These are phyloP conservation scores for Chloris gayana DNA, from an alignment of 176 grass and related monocot species.

Conservation along the genomic window DNA sequence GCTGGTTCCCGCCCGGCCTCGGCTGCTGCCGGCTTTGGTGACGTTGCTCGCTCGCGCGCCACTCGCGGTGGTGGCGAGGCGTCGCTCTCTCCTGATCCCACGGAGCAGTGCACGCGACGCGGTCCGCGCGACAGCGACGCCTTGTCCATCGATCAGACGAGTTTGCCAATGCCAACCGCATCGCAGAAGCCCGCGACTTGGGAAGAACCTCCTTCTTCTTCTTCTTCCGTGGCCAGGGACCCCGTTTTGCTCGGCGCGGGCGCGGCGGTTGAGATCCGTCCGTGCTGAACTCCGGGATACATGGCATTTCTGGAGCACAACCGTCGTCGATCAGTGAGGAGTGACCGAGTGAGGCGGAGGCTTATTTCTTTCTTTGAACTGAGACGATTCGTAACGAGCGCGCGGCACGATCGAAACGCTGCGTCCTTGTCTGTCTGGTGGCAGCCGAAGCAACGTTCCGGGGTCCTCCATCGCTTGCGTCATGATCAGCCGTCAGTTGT, in stretches of 20 bases:
- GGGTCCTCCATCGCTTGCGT: not conserved
- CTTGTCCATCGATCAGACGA: not conserved
- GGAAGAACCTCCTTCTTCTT: no score
- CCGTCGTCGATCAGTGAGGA: not conserved
- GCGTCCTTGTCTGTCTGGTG: not conserved
- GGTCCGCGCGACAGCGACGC: not conserved
- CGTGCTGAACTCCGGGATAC: no score
- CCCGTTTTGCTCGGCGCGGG: no score
- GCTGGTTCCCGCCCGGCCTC: no score
- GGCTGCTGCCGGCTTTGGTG: not conserved
- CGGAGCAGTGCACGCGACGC: not conserved
- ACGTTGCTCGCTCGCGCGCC: constrained; percentile 25
- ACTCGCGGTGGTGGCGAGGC: not conserved
- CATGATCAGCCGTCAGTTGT: not conserved
- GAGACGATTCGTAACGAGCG: not conserved
- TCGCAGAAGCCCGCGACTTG: no score
- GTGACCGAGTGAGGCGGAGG: no score
- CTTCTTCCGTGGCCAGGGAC: no score
- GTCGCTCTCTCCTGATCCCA: not conserved
- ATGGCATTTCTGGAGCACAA: no score
- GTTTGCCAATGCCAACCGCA: no score
- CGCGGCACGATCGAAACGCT: not conserved
- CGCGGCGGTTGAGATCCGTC: no score
- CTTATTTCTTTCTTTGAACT: no score
- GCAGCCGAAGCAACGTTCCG: not conserved